These are phyloP conservation scores for Mallotus japonicus DNA, from an alignment of 441 rosid species.

Conservation along the genomic window DNA sequence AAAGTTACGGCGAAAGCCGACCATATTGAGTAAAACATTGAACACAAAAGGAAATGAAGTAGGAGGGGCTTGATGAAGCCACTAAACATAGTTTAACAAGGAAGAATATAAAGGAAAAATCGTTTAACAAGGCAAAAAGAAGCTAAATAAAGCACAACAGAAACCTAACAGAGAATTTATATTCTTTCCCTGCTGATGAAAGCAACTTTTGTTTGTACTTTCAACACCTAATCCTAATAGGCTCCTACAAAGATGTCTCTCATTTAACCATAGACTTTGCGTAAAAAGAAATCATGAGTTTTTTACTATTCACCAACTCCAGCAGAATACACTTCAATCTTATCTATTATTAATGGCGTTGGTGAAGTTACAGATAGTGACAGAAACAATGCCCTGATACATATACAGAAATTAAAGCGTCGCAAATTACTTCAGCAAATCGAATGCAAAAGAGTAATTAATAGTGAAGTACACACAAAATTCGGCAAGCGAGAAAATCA, in stretches of 20 bases:
- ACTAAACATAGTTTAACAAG: too few species aligned
- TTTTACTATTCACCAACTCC: not conserved
- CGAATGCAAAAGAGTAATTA: not conserved
- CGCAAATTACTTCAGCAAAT: not conserved
- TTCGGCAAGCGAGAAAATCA: not conserved
- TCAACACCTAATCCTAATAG: not conserved
- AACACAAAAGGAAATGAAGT: not conserved
- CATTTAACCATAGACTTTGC: not conserved
- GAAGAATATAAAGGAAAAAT: too few species aligned
- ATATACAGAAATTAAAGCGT: not conserved
- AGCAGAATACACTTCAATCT: not conserved
- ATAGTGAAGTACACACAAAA: not conserved
- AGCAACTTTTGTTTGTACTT: not conserved
- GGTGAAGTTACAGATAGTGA: slow-evolving; percentile 8
- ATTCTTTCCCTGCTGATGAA: not conserved
- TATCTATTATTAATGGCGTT: not conserved
- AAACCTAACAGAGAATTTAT: not conserved
- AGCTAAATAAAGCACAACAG: not conserved
- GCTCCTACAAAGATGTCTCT: not conserved
- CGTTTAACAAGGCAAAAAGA: not conserved
- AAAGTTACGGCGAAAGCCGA: not conserved
- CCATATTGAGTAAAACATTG: not conserved
- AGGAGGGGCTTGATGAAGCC: not conserved
- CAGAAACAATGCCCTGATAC: not conserved
- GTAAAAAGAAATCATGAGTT: not conserved